Base-by-base conservation (phyloP, 176 grass and related monocot species). In the Carex cristatella region DNA sequence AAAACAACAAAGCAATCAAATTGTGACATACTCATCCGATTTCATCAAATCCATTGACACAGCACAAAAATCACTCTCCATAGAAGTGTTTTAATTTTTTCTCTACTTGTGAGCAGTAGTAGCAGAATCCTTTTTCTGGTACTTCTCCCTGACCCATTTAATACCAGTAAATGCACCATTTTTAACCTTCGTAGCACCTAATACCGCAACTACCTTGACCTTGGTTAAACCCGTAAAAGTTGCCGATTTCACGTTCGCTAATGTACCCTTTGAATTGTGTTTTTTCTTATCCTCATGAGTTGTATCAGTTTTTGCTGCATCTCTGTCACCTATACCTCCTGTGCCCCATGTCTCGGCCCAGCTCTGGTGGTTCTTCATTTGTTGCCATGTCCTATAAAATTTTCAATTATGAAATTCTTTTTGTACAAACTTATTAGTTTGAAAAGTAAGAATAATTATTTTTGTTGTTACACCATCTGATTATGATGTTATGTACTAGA, bases 101-200 rank as follows among this genome's bases (percentile, higher is more conserved):
- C 23, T 64, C 79, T 46, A 46, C 44, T 46, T 46, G 44, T 46
- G 44, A 46, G 1, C 44, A 46, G 44, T 8, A 46, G 44, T 46
- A 46, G 1, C 44, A 46, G 44, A 46, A 46, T 46, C 44, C 7
- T 46, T 46, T 46, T 46, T 46, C 44, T 46, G 87, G 85, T 86
- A 95, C 79, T 91, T 83, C 12, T 79, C 86, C 70, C 89, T 95
- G 35, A 91, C 87, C 90, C 93, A 95, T 82, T 92, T 90, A 85
- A 92, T 86, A 72, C 93, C 85, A 19, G 58, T 81, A 70, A 27
- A 87, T 5, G 93, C 89, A 9, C 88, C 90, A 27, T 81, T 71
- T 85, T 92, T 95, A 0, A 92, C 83, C 82, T 91, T 95, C 66
- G 84, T 65, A 19, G 93, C 90, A 15, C 90, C 93, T 4, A 89